Conservation (phyloP, 2,329 filamentous ascomycete genomes). For the Fusarium equiseti region DNA sequence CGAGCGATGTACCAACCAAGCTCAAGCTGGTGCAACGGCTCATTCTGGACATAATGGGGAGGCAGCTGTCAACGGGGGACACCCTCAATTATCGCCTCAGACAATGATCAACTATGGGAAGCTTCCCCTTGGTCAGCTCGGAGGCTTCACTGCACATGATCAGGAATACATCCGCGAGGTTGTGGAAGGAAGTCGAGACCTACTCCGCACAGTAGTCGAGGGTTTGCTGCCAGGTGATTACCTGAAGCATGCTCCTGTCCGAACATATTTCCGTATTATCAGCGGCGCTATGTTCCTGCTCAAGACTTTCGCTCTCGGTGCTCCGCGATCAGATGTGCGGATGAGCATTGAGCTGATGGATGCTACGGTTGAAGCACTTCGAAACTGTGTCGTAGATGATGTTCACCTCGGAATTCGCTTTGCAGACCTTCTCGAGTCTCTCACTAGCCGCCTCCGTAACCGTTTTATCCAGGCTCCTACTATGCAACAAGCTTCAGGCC, state of each 20-base stretch:
- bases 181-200: slow-evolving; percentile 79
- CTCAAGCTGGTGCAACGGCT: slow-evolving; percentile 67
- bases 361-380: slow-evolving; percentile 77
- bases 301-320: slow-evolving; percentile 85
- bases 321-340: slow-evolving; percentile 81
- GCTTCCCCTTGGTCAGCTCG: slow-evolving; percentile 72
- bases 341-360: slow-evolving; percentile 82
- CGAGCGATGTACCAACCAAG: slow-evolving; percentile 84
- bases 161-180: slow-evolving; percentile 82
- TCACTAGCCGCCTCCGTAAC: slow-evolving; percentile 79
- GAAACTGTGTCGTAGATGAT: slow-evolving; percentile 85
- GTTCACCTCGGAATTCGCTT: slow-evolving; percentile 88
- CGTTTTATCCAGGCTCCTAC: slow-evolving; percentile 77
- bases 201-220: slow-evolving; percentile 82
- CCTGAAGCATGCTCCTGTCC: slow-evolving; percentile 84
- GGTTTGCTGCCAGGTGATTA: slow-evolving; percentile 80
- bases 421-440: slow-evolving; percentile 82
- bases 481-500: slow-evolving; percentile 56
- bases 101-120: slow-evolving; percentile 75
- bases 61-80: slow-evolving; percentile 46
- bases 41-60: slow-evolving; percentile 52
- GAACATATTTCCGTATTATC: slow-evolving; percentile 89
- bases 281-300: slow-evolving; percentile 87
- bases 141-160: slow-evolving; percentile 73
- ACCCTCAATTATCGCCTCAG: slow-evolving; percentile 66